Conservation (phyloP, 73 alveolate species). For the Paramecium sexaurelia region DNA sequence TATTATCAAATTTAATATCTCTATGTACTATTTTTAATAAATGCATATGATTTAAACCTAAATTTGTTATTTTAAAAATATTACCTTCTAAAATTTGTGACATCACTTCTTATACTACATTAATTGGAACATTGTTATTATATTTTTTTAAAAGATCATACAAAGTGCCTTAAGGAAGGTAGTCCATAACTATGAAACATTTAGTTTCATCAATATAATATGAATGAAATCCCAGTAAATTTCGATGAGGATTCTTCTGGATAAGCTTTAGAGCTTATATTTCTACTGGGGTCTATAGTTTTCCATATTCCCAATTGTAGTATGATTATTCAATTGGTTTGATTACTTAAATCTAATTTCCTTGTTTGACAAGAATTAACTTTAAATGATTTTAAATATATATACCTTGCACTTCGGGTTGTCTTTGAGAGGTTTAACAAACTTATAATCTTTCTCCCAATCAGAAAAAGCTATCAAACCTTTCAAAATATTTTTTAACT, state of each 20-base stretch:
- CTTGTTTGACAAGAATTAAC: neutral
- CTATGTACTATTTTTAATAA: neutral
- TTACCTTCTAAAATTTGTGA: slow-evolving; percentile 33
- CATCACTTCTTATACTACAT: neutral
- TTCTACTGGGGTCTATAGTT: neutral
- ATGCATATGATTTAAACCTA: slow-evolving; percentile 21
- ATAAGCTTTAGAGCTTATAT: neutral
- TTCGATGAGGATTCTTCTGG: neutral
- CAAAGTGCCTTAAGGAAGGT: neutral
- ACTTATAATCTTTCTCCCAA: neutral
- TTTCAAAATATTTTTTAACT: neutral
- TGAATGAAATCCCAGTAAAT: neutral
- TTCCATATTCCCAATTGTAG: no score
- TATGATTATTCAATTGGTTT: no score
- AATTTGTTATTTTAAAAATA: neutral
- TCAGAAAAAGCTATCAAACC: neutral
- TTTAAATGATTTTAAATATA: neutral
- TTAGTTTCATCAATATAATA: neutral
- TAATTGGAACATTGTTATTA: neutral
- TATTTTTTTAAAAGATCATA: neutral
- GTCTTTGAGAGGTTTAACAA: neutral
- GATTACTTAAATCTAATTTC: neutral
- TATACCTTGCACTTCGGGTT: neutral
- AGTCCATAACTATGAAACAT: neutral
- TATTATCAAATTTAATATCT: slow-evolving; percentile 36